Evolutionary conservation across 345 rosid genomes (phyloP).

Genomic region (Lumnitzera racemosa): DNA sequence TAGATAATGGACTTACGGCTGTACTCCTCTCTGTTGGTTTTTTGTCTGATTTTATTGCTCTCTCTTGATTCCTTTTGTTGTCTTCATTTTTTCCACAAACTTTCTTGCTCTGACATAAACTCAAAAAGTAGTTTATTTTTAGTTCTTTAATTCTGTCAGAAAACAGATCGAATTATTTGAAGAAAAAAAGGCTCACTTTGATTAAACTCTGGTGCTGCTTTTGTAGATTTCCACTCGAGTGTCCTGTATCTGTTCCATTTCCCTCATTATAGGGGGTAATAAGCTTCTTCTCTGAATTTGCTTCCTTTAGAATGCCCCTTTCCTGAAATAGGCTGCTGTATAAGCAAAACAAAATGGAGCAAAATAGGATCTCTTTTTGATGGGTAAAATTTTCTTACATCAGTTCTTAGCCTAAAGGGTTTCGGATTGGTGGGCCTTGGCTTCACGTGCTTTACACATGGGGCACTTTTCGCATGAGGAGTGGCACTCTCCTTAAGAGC

Average conservation of each 20-base stretch:
- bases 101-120: background rate
- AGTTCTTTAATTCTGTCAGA: too few relatives aligned
- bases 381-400: slow-evolving; percentile 45
- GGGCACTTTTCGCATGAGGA: slow-evolving; percentile 16
- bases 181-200: slow-evolving; percentile 32
- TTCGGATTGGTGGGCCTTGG: slow-evolving; percentile 86
- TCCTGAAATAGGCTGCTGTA: slow-evolving; percentile 32
- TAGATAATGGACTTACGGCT: too few relatives aligned
- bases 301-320: slow-evolving; percentile 70
- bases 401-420: slow-evolving; percentile 91
- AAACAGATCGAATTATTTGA: background rate
- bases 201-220: slow-evolving; percentile 20
- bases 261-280: slow-evolving; percentile 31
- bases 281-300: slow-evolving; percentile 61
- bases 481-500: slow-evolving; percentile 29
- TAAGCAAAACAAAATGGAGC: slow-evolving; percentile 6
- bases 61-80: too few relatives aligned
- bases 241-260: slow-evolving; percentile 9
- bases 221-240: slow-evolving; percentile 9
- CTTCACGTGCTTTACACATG: slow-evolving; percentile 40
- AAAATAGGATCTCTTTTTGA: background rate
- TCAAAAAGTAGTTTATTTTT: background rate
- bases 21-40: too few relatives aligned
- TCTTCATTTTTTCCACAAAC: too few relatives aligned
- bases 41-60: too few relatives aligned